phyloP scores from a whole-genome alignment of 345 rosid genomes.

The Camelina sativa region DNA sequence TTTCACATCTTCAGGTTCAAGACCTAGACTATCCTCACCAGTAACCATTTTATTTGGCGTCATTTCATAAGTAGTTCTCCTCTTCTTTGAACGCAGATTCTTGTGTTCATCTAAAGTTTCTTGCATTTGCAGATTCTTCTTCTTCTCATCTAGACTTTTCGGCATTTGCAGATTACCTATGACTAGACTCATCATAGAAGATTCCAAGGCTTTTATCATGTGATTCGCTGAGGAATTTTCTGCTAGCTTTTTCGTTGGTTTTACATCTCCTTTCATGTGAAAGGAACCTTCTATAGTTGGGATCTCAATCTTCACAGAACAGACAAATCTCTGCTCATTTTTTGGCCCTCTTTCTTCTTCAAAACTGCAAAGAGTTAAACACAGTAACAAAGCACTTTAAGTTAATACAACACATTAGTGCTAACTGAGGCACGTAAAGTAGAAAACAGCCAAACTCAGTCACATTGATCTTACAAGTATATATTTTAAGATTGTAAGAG shows the following conservation, averaged over 20 bases:
- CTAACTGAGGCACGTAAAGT: background rate
- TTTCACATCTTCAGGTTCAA: background rate
- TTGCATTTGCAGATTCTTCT: background rate
- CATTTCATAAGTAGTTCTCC: background rate
- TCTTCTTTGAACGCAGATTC: background rate
- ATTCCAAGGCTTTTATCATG: slow-evolving; percentile 51
- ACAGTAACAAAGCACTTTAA: background rate
- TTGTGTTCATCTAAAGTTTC: background rate
- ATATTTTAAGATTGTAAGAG: background rate
- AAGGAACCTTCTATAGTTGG: slow-evolving; percentile 44
- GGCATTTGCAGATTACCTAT: background rate
- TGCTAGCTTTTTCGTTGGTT: slow-evolving; percentile 53
- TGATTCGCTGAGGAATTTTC: slow-evolving; percentile 63
- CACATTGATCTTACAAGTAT: background rate
- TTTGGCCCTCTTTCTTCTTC: slow-evolving; percentile 54
- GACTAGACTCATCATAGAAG: slow-evolving; percentile 36
- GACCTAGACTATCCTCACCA: background rate
- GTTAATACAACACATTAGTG: background rate
- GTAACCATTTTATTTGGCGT: background rate
- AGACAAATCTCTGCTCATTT: slow-evolving; percentile 49
- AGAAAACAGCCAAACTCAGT: background rate
- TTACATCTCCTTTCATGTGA: slow-evolving; percentile 52
- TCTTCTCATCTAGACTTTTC: background rate
- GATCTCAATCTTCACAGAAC: slow-evolving; percentile 56
- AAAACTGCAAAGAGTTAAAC: slow-evolving; percentile 44